Conservation (phyloP, 306 rosid species). For the Prinsepia uniflora region DNA sequence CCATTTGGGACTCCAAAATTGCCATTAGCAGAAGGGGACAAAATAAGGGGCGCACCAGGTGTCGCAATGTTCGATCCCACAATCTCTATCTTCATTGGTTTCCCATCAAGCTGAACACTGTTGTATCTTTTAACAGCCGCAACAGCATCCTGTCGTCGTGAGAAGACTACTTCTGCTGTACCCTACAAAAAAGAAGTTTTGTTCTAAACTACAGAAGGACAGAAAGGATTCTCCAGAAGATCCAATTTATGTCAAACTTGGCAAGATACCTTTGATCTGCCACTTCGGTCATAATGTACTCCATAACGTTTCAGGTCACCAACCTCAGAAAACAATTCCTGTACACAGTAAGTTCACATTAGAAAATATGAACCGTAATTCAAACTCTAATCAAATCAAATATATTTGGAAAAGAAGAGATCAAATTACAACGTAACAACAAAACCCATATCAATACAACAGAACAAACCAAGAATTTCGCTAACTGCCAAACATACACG, state of each 20-base stretch:
- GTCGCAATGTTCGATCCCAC: conserved; percentile 76
- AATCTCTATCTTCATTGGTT: conserved; percentile 91
- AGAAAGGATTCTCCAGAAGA: conserved; percentile 30
- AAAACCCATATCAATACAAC: neutral
- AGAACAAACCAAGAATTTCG: neutral
- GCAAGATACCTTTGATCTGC: conserved; percentile 87
- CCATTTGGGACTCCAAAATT: conserved; percentile 54
- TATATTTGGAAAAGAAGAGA: neutral
- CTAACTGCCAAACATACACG: neutral
- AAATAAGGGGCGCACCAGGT: conserved; percentile 29
- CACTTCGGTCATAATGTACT: conserved; percentile 86
- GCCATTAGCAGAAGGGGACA: conserved; percentile 41
- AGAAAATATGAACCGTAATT: neutral
- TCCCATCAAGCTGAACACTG: conserved; percentile 90
- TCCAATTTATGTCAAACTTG: conserved; percentile 24
- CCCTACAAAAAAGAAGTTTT: conserved; percentile 53
- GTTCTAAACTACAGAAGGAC: conserved; percentile 34
- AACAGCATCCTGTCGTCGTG: conserved; percentile 68
- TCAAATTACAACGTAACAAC: neutral
- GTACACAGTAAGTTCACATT: conserved; percentile 15
- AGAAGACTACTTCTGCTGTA: conserved; percentile 86
- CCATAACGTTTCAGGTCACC: conserved; percentile 82
- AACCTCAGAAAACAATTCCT: conserved; percentile 94
- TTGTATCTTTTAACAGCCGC: conserved; percentile 95
- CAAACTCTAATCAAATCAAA: neutral